Conservation (phyloP, 176 grass and related monocot species). For the Dactylis glomerata region DNA sequence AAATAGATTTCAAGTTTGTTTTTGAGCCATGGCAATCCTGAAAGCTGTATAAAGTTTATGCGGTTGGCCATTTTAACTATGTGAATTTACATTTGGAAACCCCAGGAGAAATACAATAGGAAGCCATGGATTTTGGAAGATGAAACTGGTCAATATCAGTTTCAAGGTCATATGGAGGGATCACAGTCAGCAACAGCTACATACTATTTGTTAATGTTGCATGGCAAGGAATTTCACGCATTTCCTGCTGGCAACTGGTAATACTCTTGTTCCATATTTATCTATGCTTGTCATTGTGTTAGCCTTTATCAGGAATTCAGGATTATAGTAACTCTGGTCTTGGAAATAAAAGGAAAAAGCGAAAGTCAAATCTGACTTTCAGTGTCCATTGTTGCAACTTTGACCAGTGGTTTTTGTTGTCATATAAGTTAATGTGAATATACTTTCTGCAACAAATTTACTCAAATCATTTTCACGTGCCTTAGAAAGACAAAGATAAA, state of each 20-base stretch:
- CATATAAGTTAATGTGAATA: background rate
- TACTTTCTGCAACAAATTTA: background rate
- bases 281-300: slow-evolving; percentile 4
- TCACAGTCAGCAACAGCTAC: slow-evolving; percentile 93
- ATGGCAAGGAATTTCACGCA: slow-evolving; percentile 92
- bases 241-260: slow-evolving; percentile 95
- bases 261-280: slow-evolving; percentile 23
- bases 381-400: background rate
- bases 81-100: slow-evolving; percentile 11
- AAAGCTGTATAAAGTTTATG: background rate
- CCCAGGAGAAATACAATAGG: slow-evolving; percentile 82
- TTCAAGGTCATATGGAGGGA: slow-evolving; percentile 86
- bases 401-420: background rate
- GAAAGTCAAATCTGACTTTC: background rate
- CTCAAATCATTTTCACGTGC: background rate
- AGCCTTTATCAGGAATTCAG: slow-evolving; percentile 1
- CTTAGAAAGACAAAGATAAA: background rate
- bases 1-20: background rate
- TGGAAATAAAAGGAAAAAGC: background rate
- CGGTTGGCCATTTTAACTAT: background rate
- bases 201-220: slow-evolving; percentile 93
- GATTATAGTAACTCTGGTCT: background rate
- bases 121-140: slow-evolving; percentile 98
- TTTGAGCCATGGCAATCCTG: slow-evolving; percentile 1
- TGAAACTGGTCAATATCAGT: slow-evolving; percentile 96